Conservation (phyloP, 2,329 filamentous ascomycete genomes). For the Scytalidium sp. region DNA sequence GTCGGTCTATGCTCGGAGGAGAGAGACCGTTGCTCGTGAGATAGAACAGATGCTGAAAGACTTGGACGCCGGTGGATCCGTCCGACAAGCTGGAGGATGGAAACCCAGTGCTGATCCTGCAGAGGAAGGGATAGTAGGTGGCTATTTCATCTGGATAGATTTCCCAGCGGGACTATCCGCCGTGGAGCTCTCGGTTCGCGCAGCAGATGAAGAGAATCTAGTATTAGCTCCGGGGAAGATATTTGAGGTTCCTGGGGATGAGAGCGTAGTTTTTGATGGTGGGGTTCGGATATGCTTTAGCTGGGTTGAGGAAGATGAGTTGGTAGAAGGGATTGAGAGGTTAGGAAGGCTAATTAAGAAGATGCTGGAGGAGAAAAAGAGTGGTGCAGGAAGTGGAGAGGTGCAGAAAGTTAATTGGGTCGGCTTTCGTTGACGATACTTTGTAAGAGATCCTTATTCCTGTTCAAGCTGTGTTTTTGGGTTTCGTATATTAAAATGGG, state of each 20-base stretch:
- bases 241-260: slow-evolving; percentile 65
- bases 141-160: slow-evolving; percentile 82
- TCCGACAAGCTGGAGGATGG: slow-evolving; percentile 28
- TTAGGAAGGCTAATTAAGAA: slow-evolving; percentile 44
- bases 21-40: slow-evolving; percentile 52
- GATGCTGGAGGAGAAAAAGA: slow-evolving; percentile 22
- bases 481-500: too few species aligned
- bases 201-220: slow-evolving; percentile 61
- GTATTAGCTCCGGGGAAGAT: slow-evolving; percentile 65
- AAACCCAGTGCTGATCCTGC: slow-evolving; percentile 30
- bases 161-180: slow-evolving; percentile 51
- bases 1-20: slow-evolving; percentile 44
- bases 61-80: slow-evolving; percentile 47
- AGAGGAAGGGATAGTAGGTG: slow-evolving; percentile 58
- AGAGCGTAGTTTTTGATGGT: slow-evolving; percentile 52
- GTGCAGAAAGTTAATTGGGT: neutral
- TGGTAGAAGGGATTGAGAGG: slow-evolving; percentile 66
- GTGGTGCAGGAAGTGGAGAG: neutral
- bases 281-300: slow-evolving; percentile 67
- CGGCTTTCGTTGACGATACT: neutral
- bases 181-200: slow-evolving; percentile 54
- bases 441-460: too few species aligned
- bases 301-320: slow-evolving; percentile 64
- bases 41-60: slow-evolving; percentile 59
- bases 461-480: too few species aligned